Percentiles rank a stretch among this genome's conserved stretches.
These are phyloP conservation scores for Coelastrella sp. DNA, from an alignment of 139 green algal species.

Conservation along the genomic window DNA sequence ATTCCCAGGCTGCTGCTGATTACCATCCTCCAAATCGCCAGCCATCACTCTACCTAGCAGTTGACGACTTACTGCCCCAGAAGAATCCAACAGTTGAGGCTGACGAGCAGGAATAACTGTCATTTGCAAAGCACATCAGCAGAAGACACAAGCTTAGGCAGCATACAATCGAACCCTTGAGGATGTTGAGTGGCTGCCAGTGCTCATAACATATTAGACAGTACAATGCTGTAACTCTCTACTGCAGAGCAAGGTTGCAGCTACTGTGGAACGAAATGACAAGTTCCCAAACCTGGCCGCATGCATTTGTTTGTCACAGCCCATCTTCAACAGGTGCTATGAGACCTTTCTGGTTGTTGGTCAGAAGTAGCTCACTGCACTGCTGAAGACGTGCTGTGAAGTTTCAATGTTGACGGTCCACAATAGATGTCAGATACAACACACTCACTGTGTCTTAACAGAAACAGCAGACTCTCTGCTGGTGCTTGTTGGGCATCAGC, in stretches of 20 bases:
- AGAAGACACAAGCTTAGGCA: not conserved
- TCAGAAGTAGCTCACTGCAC: not conserved
- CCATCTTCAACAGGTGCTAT: too few relatives aligned
- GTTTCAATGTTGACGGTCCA: not conserved
- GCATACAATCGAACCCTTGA: not conserved
- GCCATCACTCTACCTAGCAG: not conserved
- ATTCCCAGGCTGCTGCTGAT: constrained; percentile 28
- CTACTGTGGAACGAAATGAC: too few relatives aligned
- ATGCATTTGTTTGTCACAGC: too few relatives aligned
- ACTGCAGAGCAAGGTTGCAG: too few relatives aligned
- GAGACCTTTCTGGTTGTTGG: too few relatives aligned
- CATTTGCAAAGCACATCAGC: constrained; percentile 28
- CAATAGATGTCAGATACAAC: not conserved
- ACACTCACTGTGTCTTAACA: constrained; percentile 19
- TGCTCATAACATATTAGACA: too few relatives aligned
- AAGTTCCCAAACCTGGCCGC: too few relatives aligned
- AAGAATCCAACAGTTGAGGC: constrained; percentile 19
- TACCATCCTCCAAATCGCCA: not conserved
- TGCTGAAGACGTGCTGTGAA: not conserved
- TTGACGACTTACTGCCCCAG: not conserved
- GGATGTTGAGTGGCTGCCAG: too few relatives aligned
- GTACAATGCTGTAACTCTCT: too few relatives aligned
- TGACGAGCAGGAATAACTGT: constrained; percentile 22
- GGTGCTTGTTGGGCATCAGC: not conserved
- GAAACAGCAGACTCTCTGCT: constrained; percentile 3